Conservation (phyloP, 352 stramenopile genomes). For the Phytophthora agathidicida region DNA sequence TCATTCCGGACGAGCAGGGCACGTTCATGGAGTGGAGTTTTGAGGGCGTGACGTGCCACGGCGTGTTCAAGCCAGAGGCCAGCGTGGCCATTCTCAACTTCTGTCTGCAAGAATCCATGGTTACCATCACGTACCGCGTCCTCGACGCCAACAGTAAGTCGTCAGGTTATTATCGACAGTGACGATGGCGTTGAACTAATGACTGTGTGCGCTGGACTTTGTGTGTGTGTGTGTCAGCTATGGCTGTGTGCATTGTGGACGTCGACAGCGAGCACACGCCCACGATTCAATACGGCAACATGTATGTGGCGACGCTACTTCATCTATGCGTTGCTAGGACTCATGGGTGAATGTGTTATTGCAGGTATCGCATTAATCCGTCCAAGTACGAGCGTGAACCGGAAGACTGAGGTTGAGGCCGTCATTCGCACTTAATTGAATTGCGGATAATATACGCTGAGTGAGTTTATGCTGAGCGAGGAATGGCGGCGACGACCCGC, state of each 20-base stretch:
- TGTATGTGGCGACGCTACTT: slow-evolving; percentile 41
- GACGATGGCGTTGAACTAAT: not conserved
- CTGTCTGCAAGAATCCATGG: slow-evolving; percentile 81
- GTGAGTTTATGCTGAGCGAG: slow-evolving; percentile 1
- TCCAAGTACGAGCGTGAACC: slow-evolving; percentile 70
- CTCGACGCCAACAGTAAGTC: slow-evolving; percentile 78
- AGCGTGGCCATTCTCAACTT: slow-evolving; percentile 88
- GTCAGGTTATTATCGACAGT: not conserved
- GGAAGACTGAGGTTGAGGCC: slow-evolving; percentile 37
- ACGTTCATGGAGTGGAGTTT: slow-evolving; percentile 91
- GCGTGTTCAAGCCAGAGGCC: slow-evolving; percentile 80
- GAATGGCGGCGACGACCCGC: slow-evolving; percentile 20
- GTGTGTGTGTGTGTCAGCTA: slow-evolving; percentile 46
- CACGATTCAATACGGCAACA: slow-evolving; percentile 86
- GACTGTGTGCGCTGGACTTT: not conserved
- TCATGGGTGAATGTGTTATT: slow-evolving; percentile 2
- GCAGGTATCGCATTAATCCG: slow-evolving; percentile 79
- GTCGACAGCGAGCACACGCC: slow-evolving; percentile 85
- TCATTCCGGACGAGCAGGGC: slow-evolving; percentile 77
- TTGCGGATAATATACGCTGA: slow-evolving; percentile 15
- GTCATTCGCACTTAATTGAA: slow-evolving; percentile 35
- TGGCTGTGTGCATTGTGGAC: slow-evolving; percentile 86
- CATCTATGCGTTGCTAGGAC: not conserved
- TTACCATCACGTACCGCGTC: slow-evolving; percentile 85
- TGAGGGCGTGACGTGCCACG: slow-evolving; percentile 82